Evolutionary conservation across 2,329 filamentous ascomycete genomes (phyloP).

Genomic region (Cytospora piceicola): DNA sequence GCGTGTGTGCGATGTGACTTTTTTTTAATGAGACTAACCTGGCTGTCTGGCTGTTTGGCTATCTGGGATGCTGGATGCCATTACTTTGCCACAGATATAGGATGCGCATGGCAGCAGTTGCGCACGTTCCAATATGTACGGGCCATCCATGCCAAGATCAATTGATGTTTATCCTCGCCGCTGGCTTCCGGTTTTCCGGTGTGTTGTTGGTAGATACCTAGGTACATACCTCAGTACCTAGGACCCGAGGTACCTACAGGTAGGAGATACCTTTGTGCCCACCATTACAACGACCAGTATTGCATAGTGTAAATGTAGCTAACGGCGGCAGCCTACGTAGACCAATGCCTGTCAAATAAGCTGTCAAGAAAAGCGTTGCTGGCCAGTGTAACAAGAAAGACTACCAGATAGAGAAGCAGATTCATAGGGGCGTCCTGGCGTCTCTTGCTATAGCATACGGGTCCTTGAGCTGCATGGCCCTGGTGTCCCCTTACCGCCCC

Average conservation of each 20-base stretch:
- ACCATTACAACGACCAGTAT: background rate
- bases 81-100: background rate
- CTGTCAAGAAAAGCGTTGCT: background rate
- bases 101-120: background rate
- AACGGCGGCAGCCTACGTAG: background rate
- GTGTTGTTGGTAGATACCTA: background rate
- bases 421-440: background rate
- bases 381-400: background rate
- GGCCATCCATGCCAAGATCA: background rate
- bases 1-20: background rate
- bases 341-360: background rate
- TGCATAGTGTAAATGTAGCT: background rate
- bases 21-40: background rate
- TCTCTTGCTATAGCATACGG: background rate
- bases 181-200: background rate
- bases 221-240: too few relatives aligned
- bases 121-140: background rate
- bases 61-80: background rate
- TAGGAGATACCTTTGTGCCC: too few relatives aligned
- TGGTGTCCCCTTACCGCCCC: background rate
- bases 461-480: background rate
- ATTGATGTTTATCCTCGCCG: too few relatives aligned
- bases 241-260: too few relatives aligned
- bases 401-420: background rate
- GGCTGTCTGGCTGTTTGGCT: too few relatives aligned